These are phyloP conservation scores for Botryotinia calthae DNA, from an alignment of 2,329 filamentous ascomycete genomes.

Conservation along the genomic window DNA sequence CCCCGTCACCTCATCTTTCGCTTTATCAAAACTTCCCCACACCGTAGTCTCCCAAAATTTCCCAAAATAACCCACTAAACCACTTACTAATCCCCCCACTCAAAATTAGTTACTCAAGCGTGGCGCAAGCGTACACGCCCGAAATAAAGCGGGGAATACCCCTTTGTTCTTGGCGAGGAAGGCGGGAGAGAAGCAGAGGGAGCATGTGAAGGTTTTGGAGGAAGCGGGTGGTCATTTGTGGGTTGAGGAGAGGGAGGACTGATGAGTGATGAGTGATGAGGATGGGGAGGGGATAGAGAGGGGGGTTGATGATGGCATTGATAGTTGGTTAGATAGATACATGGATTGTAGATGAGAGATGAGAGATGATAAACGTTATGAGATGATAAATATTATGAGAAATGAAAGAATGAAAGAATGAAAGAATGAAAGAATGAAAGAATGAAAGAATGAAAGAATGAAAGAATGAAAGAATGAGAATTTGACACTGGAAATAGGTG, in stretches of 20 bases:
- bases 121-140: conserved; percentile 64
- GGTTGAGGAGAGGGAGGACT: conserved; percentile 44
- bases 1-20: neutral
- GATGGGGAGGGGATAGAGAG: no score
- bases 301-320: neutral
- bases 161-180: conserved; percentile 62
- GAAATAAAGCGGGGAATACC: conserved; percentile 64
- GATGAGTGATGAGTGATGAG: neutral
- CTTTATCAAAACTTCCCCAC: no score
- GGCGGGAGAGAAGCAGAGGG: conserved; percentile 47
- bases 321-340: neutral
- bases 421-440: no score
- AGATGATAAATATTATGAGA: neutral
- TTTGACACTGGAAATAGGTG: neutral
- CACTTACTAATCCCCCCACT: neutral
- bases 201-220: conserved; percentile 53
- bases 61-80: neutral
- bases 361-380: neutral
- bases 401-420: neutral
- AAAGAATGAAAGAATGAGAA: neutral
- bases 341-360: neutral
- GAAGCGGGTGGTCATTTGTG: conserved; percentile 61
- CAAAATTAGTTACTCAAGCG: conserved; percentile 44
- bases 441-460: no score
- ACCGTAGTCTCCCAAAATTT: neutral